Evolutionary conservation across 2,329 filamentous ascomycete species (phyloP), one percentile per base, ranked within the genome.

Genomic region (Bertia moriformis): DNA sequence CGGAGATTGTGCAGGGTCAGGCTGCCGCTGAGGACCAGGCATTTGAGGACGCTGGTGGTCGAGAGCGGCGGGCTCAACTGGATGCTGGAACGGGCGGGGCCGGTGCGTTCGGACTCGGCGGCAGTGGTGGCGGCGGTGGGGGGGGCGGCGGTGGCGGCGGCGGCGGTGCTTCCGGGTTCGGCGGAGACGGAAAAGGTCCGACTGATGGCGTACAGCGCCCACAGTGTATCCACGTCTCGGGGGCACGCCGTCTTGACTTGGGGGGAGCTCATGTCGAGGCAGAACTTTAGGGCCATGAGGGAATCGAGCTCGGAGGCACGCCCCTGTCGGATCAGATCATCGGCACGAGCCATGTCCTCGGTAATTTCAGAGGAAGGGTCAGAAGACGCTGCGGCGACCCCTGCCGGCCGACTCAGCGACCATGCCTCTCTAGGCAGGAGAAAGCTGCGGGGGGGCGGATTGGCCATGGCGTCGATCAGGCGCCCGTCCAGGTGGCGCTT

Each of bases 391-490:
- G 51, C 57, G 44, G 62, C 22, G 7, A n/a, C 22, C 22, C 7
- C 22, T n/a, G 22, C 22, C 22, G 22, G 22, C 7, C 22, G 22
- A n/a, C n/a, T n/a, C n/a, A n/a, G n/a, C n/a, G n/a, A n/a, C n/a
- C n/a, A n/a, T 60, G 4, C 51, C 39, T 14, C 54, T 45, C 29
- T 59, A 46, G 45, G 62, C 60, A 3, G 59, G 49, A n/a, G n/a
- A n/a, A n/a, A n/a, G n/a, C n/a, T n/a, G 10, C 58, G 55, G 1
- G 63, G 49, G 4, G 71, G 60, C 2, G 79, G 81, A 43, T 78
- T 78, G 2, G 81, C 79, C 40, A 88, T 73, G 0, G 82, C 81
- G 51, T 88, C 81, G 22, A 83, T 79, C 18, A 88, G 60, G 4
- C 83, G 62, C 5, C 79, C 78, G 39, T 73, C 68, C 1, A 63